A percentile compares a stretch with the other conserved stretches of the same genome.
Evolutionary conservation across 108 stramenopile species (phyloP).

Genomic region (Pseudonitzschia multiseries): DNA sequence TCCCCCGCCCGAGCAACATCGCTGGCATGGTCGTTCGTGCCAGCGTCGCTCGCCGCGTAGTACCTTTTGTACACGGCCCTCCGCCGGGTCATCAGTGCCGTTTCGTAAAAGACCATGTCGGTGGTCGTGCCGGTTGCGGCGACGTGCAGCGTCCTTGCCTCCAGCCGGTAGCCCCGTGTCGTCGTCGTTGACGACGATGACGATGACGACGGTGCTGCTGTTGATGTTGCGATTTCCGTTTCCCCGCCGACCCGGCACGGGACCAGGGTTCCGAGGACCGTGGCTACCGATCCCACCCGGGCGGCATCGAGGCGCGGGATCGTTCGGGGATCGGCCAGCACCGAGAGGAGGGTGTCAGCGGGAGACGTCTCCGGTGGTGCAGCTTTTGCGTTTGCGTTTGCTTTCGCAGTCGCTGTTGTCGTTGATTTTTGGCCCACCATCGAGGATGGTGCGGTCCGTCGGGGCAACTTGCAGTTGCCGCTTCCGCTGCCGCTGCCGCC

Average conservation of each 20-base stretch:
- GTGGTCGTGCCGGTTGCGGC: neutral
- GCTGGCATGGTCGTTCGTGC: neutral
- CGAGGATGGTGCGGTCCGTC: too few species aligned
- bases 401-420: neutral
- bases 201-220: too few species aligned
- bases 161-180: neutral
- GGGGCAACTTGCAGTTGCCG: neutral
- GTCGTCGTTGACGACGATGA: neutral
- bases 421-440: too few species aligned
- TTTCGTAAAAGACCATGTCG: slow-evolving; percentile 23
- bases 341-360: slow-evolving; percentile 18
- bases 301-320: slow-evolving; percentile 4
- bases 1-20: neutral
- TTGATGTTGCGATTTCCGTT: too few species aligned
- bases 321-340: slow-evolving; percentile 23
- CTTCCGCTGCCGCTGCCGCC: neutral
- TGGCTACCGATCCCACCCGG: slow-evolving; percentile 20
- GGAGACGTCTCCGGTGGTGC: too few species aligned
- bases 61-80: neutral
- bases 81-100: neutral
- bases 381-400: neutral
- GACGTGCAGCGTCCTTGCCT: slow-evolving; percentile 2
- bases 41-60: neutral
- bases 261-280: slow-evolving; percentile 22
- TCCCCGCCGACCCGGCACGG: too few species aligned